Evolutionary conservation across 768 basidiomycete species (phyloP).

Genomic region (Lactarius pseudohatsudake): DNA sequence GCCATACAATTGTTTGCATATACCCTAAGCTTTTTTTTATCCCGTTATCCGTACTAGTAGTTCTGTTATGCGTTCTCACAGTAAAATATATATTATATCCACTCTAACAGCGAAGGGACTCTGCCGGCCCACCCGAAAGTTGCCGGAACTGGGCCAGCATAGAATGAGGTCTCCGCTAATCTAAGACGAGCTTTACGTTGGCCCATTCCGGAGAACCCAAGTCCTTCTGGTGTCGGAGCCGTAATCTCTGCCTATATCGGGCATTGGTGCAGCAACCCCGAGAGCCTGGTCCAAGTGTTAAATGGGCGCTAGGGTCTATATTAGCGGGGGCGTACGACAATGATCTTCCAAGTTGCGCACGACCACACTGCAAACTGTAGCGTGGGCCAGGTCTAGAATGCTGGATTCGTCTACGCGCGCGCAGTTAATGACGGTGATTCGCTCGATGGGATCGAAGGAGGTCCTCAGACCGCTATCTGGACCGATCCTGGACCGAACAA

Average conservation of each 20-base stretch:
- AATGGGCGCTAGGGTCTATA: background rate
- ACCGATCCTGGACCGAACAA: slow-evolving; percentile 44
- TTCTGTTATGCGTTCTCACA: background rate
- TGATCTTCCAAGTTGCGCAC: slow-evolving; percentile 45
- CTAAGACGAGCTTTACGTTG: slow-evolving; percentile 31
- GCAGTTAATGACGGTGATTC: slow-evolving; percentile 56
- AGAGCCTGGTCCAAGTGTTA: slow-evolving; percentile 37
- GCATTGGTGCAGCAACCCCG: slow-evolving; percentile 55
- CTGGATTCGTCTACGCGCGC: slow-evolving; percentile 55
- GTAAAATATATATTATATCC: slow-evolving; percentile 12
- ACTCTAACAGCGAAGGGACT: background rate
- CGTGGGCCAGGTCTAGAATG: slow-evolving; percentile 49
- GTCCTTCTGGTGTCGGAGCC: slow-evolving; percentile 38
- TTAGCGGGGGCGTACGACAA: slow-evolving; percentile 48
- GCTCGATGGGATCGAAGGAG: slow-evolving; percentile 38
- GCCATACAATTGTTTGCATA: background rate
- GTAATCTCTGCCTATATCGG: slow-evolving; percentile 53
- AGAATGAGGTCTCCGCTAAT: background rate
- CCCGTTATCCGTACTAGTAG: slow-evolving; percentile 12
- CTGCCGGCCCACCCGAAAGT: background rate
- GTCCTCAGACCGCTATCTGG: slow-evolving; percentile 10
- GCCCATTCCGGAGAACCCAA: slow-evolving; percentile 26
- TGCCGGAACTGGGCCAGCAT: background rate
- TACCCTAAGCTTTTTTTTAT: slow-evolving; percentile 14
- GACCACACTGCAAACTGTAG: slow-evolving; percentile 49